Conservation (phyloP, 2,329 filamentous ascomycete genomes). For the Talaromyces sp. region DNA sequence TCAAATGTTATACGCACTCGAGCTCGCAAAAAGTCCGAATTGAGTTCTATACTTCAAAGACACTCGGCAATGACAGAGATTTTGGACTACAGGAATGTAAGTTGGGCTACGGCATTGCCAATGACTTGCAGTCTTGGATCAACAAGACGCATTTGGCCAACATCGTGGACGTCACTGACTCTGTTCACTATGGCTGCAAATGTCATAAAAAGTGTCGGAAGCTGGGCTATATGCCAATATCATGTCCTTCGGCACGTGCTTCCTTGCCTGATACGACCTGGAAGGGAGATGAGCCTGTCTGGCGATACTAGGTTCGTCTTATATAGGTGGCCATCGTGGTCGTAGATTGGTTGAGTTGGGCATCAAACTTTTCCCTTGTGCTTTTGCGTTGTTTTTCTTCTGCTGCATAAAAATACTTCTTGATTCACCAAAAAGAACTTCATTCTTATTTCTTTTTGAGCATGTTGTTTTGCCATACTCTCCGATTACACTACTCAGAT, state of each 20-base stretch:
- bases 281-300: not conserved
- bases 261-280: not conserved
- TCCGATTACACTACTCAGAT: not conserved
- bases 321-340: too few species aligned
- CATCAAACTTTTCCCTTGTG: not conserved
- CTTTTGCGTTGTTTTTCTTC: not conserved
- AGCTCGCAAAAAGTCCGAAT: not conserved
- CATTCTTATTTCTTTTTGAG: not conserved
- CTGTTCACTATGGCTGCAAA: not conserved
- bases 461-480: not conserved
- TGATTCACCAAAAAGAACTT: not conserved
- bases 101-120: not conserved
- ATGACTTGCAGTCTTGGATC: not conserved
- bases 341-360: not conserved
- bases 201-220: not conserved
- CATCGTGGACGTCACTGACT: not conserved
- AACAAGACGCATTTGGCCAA: conserved; percentile 2
- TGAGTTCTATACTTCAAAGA: not conserved
- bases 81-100: not conserved
- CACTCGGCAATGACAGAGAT: not conserved
- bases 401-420: not conserved
- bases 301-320: not conserved
- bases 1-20: not conserved
- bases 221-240: not conserved
- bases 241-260: not conserved